Percentiles rank a stretch among this genome's conserved stretches.
Conservation (phyloP, 2,329 filamentous ascomycete genomes). For the Akanthomyces uredinophilus region DNA sequence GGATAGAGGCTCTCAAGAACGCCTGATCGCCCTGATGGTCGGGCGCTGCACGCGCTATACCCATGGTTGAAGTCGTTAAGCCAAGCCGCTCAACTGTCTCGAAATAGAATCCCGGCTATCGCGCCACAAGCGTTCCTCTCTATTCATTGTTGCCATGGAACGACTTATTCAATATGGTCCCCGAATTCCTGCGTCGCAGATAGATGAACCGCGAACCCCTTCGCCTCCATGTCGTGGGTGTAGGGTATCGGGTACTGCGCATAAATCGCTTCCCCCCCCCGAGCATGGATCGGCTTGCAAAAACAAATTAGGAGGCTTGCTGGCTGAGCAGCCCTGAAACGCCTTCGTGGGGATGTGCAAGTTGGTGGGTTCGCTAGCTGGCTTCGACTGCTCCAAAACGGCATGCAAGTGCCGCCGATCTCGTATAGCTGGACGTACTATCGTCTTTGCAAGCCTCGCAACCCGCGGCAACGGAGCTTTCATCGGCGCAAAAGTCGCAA, state of each 20-base stretch:
- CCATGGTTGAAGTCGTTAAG: too few relatives aligned
- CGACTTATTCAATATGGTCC: too few relatives aligned
- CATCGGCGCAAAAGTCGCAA: not conserved
- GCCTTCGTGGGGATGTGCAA: not conserved
- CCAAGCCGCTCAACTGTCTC: too few relatives aligned
- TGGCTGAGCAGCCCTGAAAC: constrained; percentile 5
- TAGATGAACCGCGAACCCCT: too few relatives aligned
- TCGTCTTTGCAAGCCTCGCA: not conserved
- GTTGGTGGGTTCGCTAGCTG: not conserved
- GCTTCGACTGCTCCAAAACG: not conserved
- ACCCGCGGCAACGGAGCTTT: not conserved
- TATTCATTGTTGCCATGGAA: too few relatives aligned
- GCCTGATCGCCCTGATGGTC: too few relatives aligned
- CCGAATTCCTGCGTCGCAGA: too few relatives aligned
- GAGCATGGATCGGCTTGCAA: not conserved
- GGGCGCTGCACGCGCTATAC: too few relatives aligned
- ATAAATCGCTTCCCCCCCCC: not conserved
- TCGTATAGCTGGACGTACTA: not conserved
- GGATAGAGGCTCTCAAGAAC: too few relatives aligned
- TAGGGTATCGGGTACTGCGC: not conserved
- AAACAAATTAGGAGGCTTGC: not conserved
- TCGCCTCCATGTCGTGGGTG: not conserved
- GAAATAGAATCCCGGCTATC: too few relatives aligned
- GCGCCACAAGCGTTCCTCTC: too few relatives aligned
- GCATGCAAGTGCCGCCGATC: not conserved